Evolutionary conservation across 1,139 yeast species (phyloP).

Genomic region (Yamadazyma friedrichii): DNA sequence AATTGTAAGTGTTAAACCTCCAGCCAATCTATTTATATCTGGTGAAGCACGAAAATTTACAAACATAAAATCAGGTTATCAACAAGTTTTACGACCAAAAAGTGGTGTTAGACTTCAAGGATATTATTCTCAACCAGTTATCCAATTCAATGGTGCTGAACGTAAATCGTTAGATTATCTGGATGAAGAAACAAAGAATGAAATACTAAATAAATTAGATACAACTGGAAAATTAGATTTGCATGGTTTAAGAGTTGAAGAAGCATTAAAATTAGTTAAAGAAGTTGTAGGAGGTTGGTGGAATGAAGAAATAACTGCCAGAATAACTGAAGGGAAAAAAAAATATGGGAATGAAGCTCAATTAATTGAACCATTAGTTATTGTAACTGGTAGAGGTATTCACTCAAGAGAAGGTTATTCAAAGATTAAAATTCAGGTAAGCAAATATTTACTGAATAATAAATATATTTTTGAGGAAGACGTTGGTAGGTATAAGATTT

Average conservation of each 20-base stretch:
- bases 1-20: too few species aligned
- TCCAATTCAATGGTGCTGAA: too few species aligned
- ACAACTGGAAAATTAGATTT: slow-evolving; percentile 39
- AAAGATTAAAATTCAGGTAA: slow-evolving; percentile 40
- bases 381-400: slow-evolving; percentile 63
- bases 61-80: too few species aligned
- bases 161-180: too few species aligned
- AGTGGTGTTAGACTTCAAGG: too few species aligned
- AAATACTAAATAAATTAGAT: not conserved
- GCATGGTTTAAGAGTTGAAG: slow-evolving; percentile 46
- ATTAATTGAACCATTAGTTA: slow-evolving; percentile 34
- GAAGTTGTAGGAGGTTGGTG: slow-evolving; percentile 51
- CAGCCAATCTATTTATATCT: too few species aligned
- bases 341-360: slow-evolving; percentile 27
- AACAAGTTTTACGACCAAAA: too few species aligned
- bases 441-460: slow-evolving; percentile 28
- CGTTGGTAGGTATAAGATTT: slow-evolving; percentile 42
- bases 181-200: not conserved
- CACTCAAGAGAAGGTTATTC: slow-evolving; percentile 57
- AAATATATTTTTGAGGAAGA: slow-evolving; percentile 44
- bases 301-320: slow-evolving; percentile 40
- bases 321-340: slow-evolving; percentile 40
- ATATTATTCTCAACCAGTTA: too few species aligned
- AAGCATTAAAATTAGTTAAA: slow-evolving; percentile 39
- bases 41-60: too few species aligned